phyloP scores from a whole-genome alignment of 129 eudicot species.

The Flaveria robusta region DNA sequence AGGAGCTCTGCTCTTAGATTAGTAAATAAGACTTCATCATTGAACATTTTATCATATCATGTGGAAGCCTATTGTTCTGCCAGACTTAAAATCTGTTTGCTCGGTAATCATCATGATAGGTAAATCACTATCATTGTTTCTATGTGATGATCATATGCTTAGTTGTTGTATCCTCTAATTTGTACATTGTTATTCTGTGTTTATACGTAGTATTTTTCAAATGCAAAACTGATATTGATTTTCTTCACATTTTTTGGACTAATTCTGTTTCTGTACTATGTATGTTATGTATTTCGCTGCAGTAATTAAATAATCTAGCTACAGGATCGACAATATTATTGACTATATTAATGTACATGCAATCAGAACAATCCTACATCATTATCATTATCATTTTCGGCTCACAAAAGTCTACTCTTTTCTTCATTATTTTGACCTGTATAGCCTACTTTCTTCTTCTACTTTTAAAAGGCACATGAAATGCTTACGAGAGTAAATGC shows the following conservation, averaged over 20 bases:
- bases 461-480: no score
- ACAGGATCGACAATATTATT: neutral
- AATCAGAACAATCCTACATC: no score
- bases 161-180: no score
- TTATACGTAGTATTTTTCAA: no score
- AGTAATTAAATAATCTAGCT: neutral
- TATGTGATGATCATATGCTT: no score
- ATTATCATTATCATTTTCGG: no score
- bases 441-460: no score
- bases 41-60: neutral
- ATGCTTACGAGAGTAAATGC: no score
- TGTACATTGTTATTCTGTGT: no score
- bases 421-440: no score
- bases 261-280: neutral
- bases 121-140: neutral
- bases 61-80: neutral
- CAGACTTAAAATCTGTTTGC: neutral
- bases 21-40: neutral
- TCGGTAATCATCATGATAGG: neutral
- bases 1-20: neutral
- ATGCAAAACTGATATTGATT: neutral
- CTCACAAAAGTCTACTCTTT: no score
- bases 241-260: neutral
- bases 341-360: no score
- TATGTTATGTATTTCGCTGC: neutral